Conservation (phyloP, 306 rosid species). For the Prunus mongolica region DNA sequence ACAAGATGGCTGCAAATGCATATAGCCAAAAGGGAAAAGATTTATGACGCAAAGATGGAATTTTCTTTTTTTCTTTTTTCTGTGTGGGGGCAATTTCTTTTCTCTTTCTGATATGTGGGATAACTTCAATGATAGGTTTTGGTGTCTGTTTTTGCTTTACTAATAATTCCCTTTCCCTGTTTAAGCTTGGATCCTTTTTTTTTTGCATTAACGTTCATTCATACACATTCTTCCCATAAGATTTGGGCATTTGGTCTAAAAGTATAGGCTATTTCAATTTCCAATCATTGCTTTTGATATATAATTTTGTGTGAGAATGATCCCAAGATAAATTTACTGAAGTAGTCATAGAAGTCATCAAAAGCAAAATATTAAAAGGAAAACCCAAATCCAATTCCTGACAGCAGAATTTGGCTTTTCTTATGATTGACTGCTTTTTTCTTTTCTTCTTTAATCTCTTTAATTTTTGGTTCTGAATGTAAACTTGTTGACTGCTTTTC, state of each 20-base stretch:
- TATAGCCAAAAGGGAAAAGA: conserved; percentile 6
- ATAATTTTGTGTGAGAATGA: conserved; percentile 61
- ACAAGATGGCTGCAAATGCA: not conserved
- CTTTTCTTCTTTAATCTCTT: not conserved
- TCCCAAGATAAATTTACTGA: conserved; percentile 54
- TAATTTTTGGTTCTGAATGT: conserved; percentile 9
- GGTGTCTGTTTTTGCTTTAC: conserved; percentile 18
- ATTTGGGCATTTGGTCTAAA: conserved; percentile 51
- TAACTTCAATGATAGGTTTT: conserved; percentile 31
- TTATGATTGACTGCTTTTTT: conserved; percentile 81
- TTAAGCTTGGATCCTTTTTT: conserved; percentile 40
- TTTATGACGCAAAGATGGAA: conserved; percentile 16
- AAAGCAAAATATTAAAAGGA: conserved; percentile 50
- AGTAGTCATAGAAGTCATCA: conserved; percentile 84
- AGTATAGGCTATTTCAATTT: conserved; percentile 39
- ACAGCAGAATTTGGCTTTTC: conserved; percentile 46
- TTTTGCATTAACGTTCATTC: conserved; percentile 16
- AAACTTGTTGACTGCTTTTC: conserved; percentile 14
- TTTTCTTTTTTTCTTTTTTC: conserved; percentile 11
- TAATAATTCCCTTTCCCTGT: conserved; percentile 28
- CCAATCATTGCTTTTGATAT: conserved; percentile 84
- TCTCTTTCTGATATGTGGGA: conserved; percentile 12
- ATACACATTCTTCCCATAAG: conserved; percentile 31
- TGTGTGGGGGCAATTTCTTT: conserved; percentile 22
- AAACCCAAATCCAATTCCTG: conserved; percentile 54